Percentiles rank a stretch among this genome's conserved stretches.
Conservation (phyloP, 2,329 filamentous ascomycete genomes). For the Trichoderma sp. region DNA sequence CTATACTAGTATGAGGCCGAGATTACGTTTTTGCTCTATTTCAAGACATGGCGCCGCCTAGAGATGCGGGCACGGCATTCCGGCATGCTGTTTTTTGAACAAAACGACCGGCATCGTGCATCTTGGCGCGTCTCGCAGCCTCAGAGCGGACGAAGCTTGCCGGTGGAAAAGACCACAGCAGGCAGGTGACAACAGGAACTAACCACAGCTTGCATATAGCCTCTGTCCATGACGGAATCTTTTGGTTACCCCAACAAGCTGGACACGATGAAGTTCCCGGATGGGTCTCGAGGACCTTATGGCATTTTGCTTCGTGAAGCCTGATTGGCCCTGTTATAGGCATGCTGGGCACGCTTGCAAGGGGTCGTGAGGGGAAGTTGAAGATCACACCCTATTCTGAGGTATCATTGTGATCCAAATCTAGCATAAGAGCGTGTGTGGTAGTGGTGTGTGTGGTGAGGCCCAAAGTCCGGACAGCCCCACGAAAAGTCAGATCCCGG, state of each 20-base stretch:
- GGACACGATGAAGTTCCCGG: background rate
- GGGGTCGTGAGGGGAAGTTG: background rate
- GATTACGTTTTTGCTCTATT: slow-evolving; percentile 5
- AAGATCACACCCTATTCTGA: slow-evolving; percentile 6
- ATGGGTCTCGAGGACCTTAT: background rate
- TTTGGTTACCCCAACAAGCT: background rate
- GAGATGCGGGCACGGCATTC: background rate
- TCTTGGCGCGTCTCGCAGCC: slow-evolving; percentile 2
- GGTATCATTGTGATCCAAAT: slow-evolving; percentile 11
- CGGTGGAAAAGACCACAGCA: slow-evolving; percentile 21
- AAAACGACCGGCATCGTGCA: background rate
- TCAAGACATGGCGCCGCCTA: slow-evolving; percentile 23
- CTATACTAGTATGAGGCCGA: background rate
- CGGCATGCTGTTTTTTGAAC: slow-evolving; percentile 2
- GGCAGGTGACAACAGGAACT: slow-evolving; percentile 24
- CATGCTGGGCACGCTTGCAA: background rate
- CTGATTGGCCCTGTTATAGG: background rate
- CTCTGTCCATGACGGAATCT: slow-evolving; percentile 17
- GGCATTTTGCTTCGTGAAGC: background rate
- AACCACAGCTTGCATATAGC: slow-evolving; percentile 12
- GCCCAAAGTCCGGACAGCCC: background rate
- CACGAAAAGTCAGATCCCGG: background rate
- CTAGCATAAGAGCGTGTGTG: background rate
- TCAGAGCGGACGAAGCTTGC: slow-evolving; percentile 10
- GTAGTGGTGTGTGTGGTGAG: background rate